phyloP scores from a whole-genome alignment of 805 yeast species.

The Cephaloascus albidus region DNA sequence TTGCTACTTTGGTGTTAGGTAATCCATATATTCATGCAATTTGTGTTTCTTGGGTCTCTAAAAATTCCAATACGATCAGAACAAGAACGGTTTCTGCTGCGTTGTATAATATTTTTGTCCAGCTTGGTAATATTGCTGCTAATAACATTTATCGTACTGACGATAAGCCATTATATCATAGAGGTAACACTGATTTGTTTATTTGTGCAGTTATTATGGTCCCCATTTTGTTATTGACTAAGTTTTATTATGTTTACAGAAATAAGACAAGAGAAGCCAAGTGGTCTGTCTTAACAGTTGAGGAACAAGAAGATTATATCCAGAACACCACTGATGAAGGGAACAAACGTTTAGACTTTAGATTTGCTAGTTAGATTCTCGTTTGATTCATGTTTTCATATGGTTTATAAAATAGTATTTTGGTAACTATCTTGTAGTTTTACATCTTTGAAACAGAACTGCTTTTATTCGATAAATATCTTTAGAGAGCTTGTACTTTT shows the following conservation, averaged over 20 bases:
- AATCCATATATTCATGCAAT: slow-evolving; percentile 46
- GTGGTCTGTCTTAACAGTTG: slow-evolving; percentile 43
- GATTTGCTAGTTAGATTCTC: slow-evolving; percentile 24
- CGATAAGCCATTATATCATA: slow-evolving; percentile 51
- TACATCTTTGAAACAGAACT: no score
- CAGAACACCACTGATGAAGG: slow-evolving; percentile 41
- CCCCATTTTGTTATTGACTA: slow-evolving; percentile 17
- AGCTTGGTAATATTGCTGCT: slow-evolving; percentile 44
- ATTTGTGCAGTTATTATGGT: slow-evolving; percentile 22
- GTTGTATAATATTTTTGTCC: slow-evolving; percentile 55
- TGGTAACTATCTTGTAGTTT: no score
- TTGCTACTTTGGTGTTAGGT: slow-evolving; percentile 27
- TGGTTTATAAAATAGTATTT: no score
- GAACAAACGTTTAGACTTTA: slow-evolving; percentile 45
- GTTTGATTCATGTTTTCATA: no score
- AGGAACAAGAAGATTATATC: slow-evolving; percentile 41
- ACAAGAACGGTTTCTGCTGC: slow-evolving; percentile 59
- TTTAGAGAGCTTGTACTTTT: slow-evolving; percentile 14
- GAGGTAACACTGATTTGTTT: slow-evolving; percentile 42
- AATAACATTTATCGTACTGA: slow-evolving; percentile 46
- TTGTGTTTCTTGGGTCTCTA: slow-evolving; percentile 50
- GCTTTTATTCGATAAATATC: slow-evolving; percentile 18
- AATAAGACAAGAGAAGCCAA: slow-evolving; percentile 31
- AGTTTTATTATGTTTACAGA: slow-evolving; percentile 27
- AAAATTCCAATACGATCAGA: slow-evolving; percentile 55